Base-by-base conservation (phyloP, 192 early-diverging fungal species). In the Backusella tarrabulga region DNA sequence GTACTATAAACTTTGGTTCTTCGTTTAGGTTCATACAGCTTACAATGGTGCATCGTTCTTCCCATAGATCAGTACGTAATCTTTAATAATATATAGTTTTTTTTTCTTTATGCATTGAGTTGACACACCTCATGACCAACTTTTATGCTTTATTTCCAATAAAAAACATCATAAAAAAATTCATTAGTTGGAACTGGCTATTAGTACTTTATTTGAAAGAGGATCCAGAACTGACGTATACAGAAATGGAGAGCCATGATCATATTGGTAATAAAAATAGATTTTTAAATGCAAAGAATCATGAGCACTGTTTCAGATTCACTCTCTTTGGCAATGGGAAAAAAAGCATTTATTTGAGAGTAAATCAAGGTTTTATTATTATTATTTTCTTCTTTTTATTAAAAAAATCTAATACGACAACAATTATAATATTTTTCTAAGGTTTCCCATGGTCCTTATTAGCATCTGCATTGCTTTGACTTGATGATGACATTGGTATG, bases 401-500 rank as follows among this genome's bases (percentile, higher is more conserved):
- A 68, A 17, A 8, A 68, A 17, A 8, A 32, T 11, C 14, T 26
- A 41, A 70, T 40, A 71, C 21, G 21, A 71, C 5, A 23, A 32
- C 40, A 41, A 44, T 6, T 71, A 14, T 34, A 32, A 1, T 32
- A 40, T 40, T 11, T 40, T 38, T 72, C 19, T 50, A 72, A 50
- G 71, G 71, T 15, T 72, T 72, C 34, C 71, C 71, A 46, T 72
- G 74, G 7, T 80, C 83, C 71, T 84, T 84, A 15, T 67, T 74
- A 12, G 79, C 83, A 56, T 84, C 83, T 8, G 77, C 77, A n/a
- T 71, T 77, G 44, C 79, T 81, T 50, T 81, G 83, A 26, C 83
- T 84, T 14, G 83, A 84, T 15, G 76, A 68, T 11, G 83, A 84
- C 83, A 84, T 84, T 19, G 83, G 82, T 35, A 83, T 80, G 38